Evolutionary conservation across 2,329 filamentous ascomycete species (phyloP), one percentile per base, ranked within the genome.

Genomic region (Pyrenochaeta sp.): DNA sequence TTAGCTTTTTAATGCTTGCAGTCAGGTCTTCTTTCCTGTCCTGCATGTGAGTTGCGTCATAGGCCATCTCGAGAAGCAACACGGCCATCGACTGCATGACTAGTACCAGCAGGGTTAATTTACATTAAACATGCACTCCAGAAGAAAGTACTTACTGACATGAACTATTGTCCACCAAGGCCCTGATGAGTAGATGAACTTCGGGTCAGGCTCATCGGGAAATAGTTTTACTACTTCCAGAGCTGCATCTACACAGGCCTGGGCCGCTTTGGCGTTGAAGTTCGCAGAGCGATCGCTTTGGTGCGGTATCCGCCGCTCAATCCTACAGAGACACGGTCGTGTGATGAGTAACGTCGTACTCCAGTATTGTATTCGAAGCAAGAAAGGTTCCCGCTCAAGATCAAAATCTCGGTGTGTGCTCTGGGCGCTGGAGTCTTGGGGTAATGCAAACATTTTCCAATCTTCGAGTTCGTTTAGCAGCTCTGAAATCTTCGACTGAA

Each of bases 111-210:
- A 37, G 20, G 7, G 12, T 37, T 10, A 37, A 17, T 10, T 10
- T 18, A 7, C n/a, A n/a, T n/a, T n/a, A n/a, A n/a, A n/a, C n/a
- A n/a, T n/a, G n/a, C n/a, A n/a, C n/a, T n/a, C n/a, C n/a, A n/a
- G n/a, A n/a, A n/a, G n/a, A n/a, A n/a, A n/a, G n/a, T 12, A 59
- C 63, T 54, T 51, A 68, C 66, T 56, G 11, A 72, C 67, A 47
- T 78, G 76, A 12, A 78, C 54, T 1, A 75, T 45, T n/a, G 66
- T 74, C 75, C 76, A 79, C 77, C 77, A 79, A 4, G 77, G 76
- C 4, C 62, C 68, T 7, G 60, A 64, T 15, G 54, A 41, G 47
- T 77, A 76, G 1, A 69, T 51, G 7, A 64, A 66, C 0, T 68
- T 39, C 0, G 64, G 44, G 41, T 71, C 64, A 3, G 68, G 58